Evolutionary conservation across 768 basidiomycete species (phyloP).

Genomic region (Termitomyces sp.): DNA sequence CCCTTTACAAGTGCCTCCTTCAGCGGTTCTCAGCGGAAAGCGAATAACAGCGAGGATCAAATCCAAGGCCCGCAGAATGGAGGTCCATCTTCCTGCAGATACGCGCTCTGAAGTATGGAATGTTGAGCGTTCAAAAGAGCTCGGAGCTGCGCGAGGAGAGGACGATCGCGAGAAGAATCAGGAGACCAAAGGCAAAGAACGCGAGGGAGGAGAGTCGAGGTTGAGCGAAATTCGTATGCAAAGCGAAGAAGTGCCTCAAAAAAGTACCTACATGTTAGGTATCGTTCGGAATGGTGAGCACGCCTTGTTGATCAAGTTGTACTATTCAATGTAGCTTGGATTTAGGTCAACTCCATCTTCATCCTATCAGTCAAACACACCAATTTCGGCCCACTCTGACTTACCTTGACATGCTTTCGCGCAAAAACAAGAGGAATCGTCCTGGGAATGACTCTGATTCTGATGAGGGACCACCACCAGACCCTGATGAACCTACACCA

Average conservation of each 20-base stretch:
- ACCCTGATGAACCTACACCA: constrained; percentile 68
- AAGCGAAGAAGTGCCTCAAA: constrained; percentile 66
- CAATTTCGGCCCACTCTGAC: constrained; percentile 81
- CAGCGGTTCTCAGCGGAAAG: constrained; percentile 68
- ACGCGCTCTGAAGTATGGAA: constrained; percentile 80
- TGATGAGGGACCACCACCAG: constrained; percentile 74
- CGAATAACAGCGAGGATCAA: constrained; percentile 72
- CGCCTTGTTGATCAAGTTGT: constrained; percentile 5
- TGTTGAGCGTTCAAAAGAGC: constrained; percentile 56
- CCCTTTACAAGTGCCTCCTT: constrained; percentile 73
- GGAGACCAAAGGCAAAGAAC: constrained; percentile 38
- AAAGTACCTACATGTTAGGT: constrained; percentile 71
- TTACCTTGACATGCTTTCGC: constrained; percentile 70
- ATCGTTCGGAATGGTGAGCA: constrained; percentile 63
- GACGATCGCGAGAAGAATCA: constrained; percentile 81
- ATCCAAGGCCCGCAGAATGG: constrained; percentile 53
- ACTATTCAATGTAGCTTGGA: background rate
- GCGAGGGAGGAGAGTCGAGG: constrained; percentile 51
- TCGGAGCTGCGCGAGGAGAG: constrained; percentile 61
- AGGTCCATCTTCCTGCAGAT: constrained; percentile 82
- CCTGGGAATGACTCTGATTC: constrained; percentile 63
- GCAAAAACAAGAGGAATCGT: constrained; percentile 49
- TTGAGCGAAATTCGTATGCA: constrained; percentile 65
- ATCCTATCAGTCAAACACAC: constrained; percentile 73
- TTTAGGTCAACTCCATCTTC: constrained; percentile 67